Evolutionary conservation across 2,329 filamentous ascomycete species (phyloP), one percentile per base, ranked within the genome.

Genomic region (Ophiocordyceps camponoti-saundersi): DNA sequence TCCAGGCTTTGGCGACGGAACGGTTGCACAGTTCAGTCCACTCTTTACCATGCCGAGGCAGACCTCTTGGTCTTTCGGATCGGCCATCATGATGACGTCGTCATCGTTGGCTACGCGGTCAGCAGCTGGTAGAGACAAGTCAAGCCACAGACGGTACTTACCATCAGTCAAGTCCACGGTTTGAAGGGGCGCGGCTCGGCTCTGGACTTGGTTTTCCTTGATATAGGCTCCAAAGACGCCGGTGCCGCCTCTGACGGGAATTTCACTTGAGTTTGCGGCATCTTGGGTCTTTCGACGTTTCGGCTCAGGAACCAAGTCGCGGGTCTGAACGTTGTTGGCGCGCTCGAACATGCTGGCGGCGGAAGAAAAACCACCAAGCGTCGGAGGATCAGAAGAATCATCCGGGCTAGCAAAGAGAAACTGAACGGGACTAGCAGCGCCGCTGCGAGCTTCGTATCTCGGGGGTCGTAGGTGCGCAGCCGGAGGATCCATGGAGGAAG

Each of bases 31-130:
- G 51, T 80, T 78, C 41, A 92, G 68, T 47, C 68, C 75, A 2
- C 79, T 73, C 47, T 86, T 79, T 20, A 93, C 64, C 64, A 83
- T 82, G 41, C 87, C 87, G 57, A 85, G 88, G 63, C 86, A 93
- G 3, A 93, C 82, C 56, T 86, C 79, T 57, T 85, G 77, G 20
- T 79, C 72, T 44, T 69, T 73, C 29, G 77, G 70, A 48, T 84
- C 73, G 41, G 72, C 70, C 15, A 79, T 61, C 34, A 79, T 66
- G 20, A 73, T 63, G 4, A 78, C 57, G 11, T 82, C 76, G 23
- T 79, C 75, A 42, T 83, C 80, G 52, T 56, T 57, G 29, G 56
- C 56, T 59, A 10, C 50, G 70, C 64, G 36, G 76, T 69, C 15
- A 68, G 49, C 7, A 44, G 7, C 42, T 41, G 23, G 26, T n/a